Conservation (phyloP, 2,329 filamentous ascomycete genomes). For the Verticillium longisporum region DNA sequence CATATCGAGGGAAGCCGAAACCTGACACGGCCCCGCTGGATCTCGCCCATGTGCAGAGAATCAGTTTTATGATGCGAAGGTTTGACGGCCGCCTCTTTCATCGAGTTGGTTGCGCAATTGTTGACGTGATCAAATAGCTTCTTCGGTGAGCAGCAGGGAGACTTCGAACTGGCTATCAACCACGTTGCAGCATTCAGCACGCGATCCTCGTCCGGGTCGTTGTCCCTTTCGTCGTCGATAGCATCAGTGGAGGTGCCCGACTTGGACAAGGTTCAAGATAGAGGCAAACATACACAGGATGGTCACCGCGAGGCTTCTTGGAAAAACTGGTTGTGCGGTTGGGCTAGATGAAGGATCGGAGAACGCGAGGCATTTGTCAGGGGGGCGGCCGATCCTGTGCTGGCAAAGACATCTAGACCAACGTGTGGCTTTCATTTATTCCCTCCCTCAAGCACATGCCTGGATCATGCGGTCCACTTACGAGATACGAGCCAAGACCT, state of each 20-base stretch:
- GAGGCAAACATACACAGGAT: background rate
- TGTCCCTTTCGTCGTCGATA: background rate
- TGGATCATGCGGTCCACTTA: background rate
- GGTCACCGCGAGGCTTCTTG: background rate
- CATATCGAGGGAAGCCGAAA: constrained; percentile 63
- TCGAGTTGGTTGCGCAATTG: background rate
- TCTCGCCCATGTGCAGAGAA: constrained; percentile 51
- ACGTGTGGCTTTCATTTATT: background rate
- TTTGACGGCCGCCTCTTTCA: constrained; percentile 25
- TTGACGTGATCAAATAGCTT: constrained; percentile 44
- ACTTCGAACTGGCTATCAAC: constrained; percentile 50
- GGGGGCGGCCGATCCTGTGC: too few relatives aligned
- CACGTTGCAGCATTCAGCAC: constrained; percentile 8
- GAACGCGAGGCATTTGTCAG: too few relatives aligned
- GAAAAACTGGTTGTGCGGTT: background rate
- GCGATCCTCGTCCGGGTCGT: background rate
- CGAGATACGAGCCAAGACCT: constrained; percentile 67
- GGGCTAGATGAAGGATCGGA: background rate
- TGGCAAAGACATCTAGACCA: background rate
- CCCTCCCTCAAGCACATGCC: background rate
- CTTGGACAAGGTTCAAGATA: background rate
- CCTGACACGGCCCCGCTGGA: constrained; percentile 55
- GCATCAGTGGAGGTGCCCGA: background rate
- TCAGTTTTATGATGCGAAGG: constrained; percentile 80
- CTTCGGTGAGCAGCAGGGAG: constrained; percentile 66